phyloP scores from a whole-genome alignment of 1,139 yeast genomes.

The Hanseniaspora uvarum region DNA sequence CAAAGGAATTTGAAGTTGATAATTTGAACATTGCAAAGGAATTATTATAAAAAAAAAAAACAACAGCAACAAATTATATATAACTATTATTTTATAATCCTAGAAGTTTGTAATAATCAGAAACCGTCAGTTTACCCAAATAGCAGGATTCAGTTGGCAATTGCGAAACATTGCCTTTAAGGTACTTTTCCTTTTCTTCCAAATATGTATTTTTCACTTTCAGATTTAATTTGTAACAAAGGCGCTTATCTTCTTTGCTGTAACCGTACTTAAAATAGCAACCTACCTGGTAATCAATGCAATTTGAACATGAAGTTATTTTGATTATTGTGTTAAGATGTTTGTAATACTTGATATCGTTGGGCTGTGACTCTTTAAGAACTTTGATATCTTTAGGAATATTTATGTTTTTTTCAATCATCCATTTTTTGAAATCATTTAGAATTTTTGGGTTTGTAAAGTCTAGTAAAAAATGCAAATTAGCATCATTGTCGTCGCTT shows the following conservation, averaged over 20 bases:
- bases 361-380: neutral
- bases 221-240: conserved; percentile 6
- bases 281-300: neutral
- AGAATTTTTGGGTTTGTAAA: neutral
- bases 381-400: neutral
- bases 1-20: conserved; percentile 13
- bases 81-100: neutral
- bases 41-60: neutral
- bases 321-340: conserved; percentile 9
- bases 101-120: conserved; percentile 5
- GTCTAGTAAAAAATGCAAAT: neutral
- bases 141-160: conserved; percentile 4
- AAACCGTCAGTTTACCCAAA: neutral
- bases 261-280: conserved; percentile 12
- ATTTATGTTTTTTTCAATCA: neutral
- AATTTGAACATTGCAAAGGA: neutral
- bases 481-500: neutral
- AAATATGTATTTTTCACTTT: conserved; percentile 2
- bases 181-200: neutral
- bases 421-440: neutral
- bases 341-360: neutral
- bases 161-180: neutral
- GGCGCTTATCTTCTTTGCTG: conserved; percentile 13
- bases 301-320: conserved; percentile 1
- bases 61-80: neutral